These are phyloP conservation scores for Talaromyces liani DNA, from an alignment of 495 filamentous ascomycete genomes.

Conservation along the genomic window DNA sequence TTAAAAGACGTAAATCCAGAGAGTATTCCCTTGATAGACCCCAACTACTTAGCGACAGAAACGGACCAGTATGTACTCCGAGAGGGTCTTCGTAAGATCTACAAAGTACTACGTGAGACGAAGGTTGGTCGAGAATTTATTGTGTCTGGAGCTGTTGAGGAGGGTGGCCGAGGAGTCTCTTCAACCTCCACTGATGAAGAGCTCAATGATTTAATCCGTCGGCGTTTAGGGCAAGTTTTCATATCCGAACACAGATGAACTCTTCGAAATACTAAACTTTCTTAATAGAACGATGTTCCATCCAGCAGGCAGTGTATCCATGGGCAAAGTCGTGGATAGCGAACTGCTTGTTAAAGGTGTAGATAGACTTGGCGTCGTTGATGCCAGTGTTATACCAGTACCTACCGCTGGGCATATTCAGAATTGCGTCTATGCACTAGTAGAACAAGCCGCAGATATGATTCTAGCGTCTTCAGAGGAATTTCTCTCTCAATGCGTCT, in stretches of 20 bases:
- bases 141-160: conserved; percentile 1
- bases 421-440: conserved; percentile 29
- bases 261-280: not conserved
- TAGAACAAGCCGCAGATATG: conserved; percentile 8
- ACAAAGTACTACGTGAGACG: not conserved
- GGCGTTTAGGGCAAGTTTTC: not conserved
- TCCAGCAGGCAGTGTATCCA: conserved; percentile 55
- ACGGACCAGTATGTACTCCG: not conserved
- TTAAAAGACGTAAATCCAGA: conserved; percentile 5
- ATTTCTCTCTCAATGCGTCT: not conserved
- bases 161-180: conserved; percentile 1
- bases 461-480: conserved; percentile 6
- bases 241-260: not conserved
- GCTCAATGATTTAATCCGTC: conserved; percentile 2
- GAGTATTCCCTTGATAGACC: conserved; percentile 1
- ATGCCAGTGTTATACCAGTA: conserved; percentile 60
- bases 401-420: conserved; percentile 37
- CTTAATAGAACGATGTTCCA: conserved; percentile 21
- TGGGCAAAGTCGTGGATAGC: conserved; percentile 54
- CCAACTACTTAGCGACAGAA: conserved; percentile 4
- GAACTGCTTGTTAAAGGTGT: conserved; percentile 49
- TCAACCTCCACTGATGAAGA: conserved; percentile 4
- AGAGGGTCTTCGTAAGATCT: conserved; percentile 3
- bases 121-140: not conserved
- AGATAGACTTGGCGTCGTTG: conserved; percentile 50